A percentile compares a stretch with the other conserved stretches of the same genome.
phyloP scores from a whole-genome alignment of 495 filamentous ascomycete species.

The Hypoxylon rickii region DNA sequence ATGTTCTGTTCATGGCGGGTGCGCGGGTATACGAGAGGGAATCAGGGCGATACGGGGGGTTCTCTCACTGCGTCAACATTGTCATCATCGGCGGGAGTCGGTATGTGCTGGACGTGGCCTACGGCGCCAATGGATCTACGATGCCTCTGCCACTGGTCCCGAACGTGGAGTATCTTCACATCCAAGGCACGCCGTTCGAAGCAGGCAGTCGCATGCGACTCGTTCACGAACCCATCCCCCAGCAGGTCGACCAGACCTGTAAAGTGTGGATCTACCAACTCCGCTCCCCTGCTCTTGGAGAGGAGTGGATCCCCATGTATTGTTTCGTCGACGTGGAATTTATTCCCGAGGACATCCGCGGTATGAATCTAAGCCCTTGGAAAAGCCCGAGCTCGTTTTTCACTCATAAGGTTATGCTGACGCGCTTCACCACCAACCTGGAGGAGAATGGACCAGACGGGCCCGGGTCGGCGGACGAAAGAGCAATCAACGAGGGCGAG shows the following conservation, averaged over 20 bases:
- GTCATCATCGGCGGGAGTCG: slow-evolving; percentile 55
- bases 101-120: slow-evolving; percentile 73
- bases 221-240: slow-evolving; percentile 32
- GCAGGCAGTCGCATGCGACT: slow-evolving; percentile 14
- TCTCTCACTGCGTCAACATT: slow-evolving; percentile 71
- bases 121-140: slow-evolving; percentile 55
- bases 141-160: slow-evolving; percentile 40
- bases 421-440: slow-evolving; percentile 48
- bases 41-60: slow-evolving; percentile 10
- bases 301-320: slow-evolving; percentile 47
- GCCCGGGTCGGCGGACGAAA: background rate
- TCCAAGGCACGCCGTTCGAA: background rate
- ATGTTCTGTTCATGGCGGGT: slow-evolving; percentile 53
- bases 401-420: slow-evolving; percentile 45
- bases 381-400: slow-evolving; percentile 47
- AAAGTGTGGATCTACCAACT: slow-evolving; percentile 51
- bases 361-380: slow-evolving; percentile 63
- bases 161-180: slow-evolving; percentile 7
- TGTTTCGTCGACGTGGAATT: slow-evolving; percentile 51
- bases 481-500: slow-evolving; percentile 3
- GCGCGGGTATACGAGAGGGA: slow-evolving; percentile 40
- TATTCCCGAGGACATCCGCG: slow-evolving; percentile 51
- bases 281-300: slow-evolving; percentile 8
- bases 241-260: slow-evolving; percentile 37
- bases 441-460: slow-evolving; percentile 11